Evolutionary conservation across 192 early-diverging fungal species (phyloP).

Genomic region (Backusella tuberculispora): DNA sequence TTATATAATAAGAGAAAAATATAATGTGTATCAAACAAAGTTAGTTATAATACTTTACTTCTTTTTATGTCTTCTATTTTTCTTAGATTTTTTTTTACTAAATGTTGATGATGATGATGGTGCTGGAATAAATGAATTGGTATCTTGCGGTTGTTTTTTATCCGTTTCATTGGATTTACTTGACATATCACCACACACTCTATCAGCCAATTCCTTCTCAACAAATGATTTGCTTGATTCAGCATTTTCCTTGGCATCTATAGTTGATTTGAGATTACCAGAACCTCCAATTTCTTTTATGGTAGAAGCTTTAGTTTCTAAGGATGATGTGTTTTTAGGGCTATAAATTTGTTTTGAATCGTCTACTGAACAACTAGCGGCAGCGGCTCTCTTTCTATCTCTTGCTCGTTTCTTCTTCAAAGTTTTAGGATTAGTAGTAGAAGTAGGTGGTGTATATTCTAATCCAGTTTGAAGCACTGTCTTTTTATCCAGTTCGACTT

Average conservation of each 20-base stretch:
- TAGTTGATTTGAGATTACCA: no score
- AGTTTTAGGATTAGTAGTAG: neutral
- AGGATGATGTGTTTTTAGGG: neutral
- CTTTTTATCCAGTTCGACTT: neutral
- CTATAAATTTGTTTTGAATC: neutral
- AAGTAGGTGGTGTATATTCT: neutral
- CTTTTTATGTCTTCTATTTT: neutral
- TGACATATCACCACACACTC: neutral
- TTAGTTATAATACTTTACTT: neutral
- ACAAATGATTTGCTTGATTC: neutral
- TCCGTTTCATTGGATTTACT: neutral
- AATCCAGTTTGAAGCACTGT: neutral
- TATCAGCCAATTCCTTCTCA: neutral
- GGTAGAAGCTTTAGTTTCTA: neutral
- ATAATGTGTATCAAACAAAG: no score
- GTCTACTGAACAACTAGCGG: neutral
- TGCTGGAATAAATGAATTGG: slow-evolving; percentile 5
- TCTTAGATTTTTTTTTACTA: neutral
- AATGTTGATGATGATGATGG: neutral
- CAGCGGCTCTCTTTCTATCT: neutral
- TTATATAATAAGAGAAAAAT: no score
- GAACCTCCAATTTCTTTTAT: neutral
- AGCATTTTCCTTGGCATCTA: neutral
- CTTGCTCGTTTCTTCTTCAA: neutral
- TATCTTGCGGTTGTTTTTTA: neutral